A percentile compares a stretch with the other conserved stretches of the same genome.
Evolutionary conservation across 192 early-diverging fungal species (phyloP).

Genomic region (Linnemannia exigua): DNA sequence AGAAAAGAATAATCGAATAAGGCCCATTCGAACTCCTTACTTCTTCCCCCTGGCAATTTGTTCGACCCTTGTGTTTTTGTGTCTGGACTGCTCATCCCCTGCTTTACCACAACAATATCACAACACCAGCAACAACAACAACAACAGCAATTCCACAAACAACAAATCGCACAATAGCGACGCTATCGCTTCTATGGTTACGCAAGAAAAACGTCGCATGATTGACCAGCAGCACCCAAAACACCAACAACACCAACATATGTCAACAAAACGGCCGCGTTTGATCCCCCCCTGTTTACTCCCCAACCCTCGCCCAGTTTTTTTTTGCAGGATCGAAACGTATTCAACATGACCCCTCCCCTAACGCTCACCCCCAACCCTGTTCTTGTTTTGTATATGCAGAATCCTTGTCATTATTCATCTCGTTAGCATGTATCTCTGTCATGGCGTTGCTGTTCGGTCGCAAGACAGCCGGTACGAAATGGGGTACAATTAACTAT

Average conservation of each 20-base stretch:
- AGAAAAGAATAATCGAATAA: too few relatives aligned
- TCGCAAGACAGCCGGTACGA: constrained; percentile 51
- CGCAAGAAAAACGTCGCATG: neutral
- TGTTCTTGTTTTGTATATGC: neutral
- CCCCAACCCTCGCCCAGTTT: too few relatives aligned
- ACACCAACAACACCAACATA: neutral
- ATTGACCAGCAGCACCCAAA: neutral
- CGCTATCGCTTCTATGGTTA: neutral
- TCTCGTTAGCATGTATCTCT: constrained; percentile 53
- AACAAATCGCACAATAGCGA: too few relatives aligned
- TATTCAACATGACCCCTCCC: neutral
- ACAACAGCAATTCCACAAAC: neutral
- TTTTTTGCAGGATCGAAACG: neutral
- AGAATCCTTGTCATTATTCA: constrained; percentile 24
- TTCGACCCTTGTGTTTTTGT: too few relatives aligned
- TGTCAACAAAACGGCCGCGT: neutral
- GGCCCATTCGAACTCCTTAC: too few relatives aligned
- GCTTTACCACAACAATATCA: neutral
- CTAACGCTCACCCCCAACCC: neutral
- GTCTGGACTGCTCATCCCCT: too few relatives aligned
- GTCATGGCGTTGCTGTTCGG: constrained; percentile 54
- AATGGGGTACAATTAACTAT: constrained; percentile 49
- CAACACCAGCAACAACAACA: neutral
- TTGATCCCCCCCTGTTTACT: neutral
- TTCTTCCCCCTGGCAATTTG: neutral